These are phyloP conservation scores for Lasiosphaeris hirsuta DNA, from an alignment of 495 filamentous ascomycete species.

Conservation along the genomic window DNA sequence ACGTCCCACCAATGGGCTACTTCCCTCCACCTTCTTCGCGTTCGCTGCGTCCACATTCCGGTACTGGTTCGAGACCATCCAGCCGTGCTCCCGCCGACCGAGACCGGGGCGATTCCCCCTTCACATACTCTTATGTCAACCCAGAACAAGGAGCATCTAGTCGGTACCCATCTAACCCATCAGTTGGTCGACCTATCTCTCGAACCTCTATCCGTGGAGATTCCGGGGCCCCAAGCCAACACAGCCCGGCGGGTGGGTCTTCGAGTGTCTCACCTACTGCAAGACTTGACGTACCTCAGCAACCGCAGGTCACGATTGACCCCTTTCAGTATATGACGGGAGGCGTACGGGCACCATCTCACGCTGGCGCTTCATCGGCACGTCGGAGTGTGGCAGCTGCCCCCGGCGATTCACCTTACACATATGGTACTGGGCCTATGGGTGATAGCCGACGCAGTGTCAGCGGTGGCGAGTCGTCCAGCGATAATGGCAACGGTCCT, in stretches of 20 bases:
- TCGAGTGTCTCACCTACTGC: conserved; percentile 14
- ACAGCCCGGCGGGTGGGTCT: no score
- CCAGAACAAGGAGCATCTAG: conserved; percentile 1
- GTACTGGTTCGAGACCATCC: conserved; percentile 24
- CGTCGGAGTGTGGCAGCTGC: conserved; percentile 15
- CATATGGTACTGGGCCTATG: background rate
- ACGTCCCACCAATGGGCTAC: conserved; percentile 35
- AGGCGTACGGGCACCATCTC: conserved; percentile 30
- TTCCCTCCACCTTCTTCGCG: conserved; percentile 37
- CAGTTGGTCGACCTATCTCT: conserved; percentile 21
- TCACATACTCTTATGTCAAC: conserved; percentile 41
- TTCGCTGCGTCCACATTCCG: conserved; percentile 26
- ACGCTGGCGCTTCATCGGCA: conserved; percentile 16
- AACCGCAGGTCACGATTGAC: conserved; percentile 21
- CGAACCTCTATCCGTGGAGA: conserved; percentile 5
- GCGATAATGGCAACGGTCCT: background rate
- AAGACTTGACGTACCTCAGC: conserved; percentile 1
- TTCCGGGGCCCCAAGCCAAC: no score
- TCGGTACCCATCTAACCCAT: conserved; percentile 35
- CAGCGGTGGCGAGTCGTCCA: conserved; percentile 13
- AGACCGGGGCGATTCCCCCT: conserved; percentile 37
- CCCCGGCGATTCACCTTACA: conserved; percentile 1
- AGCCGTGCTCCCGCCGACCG: conserved; percentile 25
- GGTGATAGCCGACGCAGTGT: background rate
- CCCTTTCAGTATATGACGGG: conserved; percentile 43